Conservation (phyloP, 106 monocot genomes). For the Platanthera zijinensis region DNA sequence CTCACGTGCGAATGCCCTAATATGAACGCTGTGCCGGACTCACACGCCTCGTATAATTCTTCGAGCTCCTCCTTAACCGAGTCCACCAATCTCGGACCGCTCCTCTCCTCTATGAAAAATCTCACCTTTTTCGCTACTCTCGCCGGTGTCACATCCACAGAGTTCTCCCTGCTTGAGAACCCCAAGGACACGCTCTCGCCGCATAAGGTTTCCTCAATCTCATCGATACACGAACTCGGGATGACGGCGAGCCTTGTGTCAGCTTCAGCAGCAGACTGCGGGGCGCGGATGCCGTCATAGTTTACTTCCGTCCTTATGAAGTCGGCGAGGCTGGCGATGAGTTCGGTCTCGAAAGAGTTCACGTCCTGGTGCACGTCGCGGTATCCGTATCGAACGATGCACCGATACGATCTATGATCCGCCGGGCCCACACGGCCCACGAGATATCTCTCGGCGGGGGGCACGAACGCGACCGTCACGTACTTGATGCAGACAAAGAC, state of each 20-base stretch:
- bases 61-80: slow-evolving; percentile 33
- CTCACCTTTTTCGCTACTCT: slow-evolving; percentile 24
- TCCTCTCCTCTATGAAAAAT: slow-evolving; percentile 29
- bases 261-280: slow-evolving; percentile 2
- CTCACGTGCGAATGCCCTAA: slow-evolving; percentile 56
- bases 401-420: slow-evolving; percentile 49
- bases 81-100: slow-evolving; percentile 1
- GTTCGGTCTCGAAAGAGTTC: slow-evolving; percentile 58
- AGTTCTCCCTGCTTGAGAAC: slow-evolving; percentile 3
- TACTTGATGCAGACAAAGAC: slow-evolving; percentile 60
- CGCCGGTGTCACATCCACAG: slow-evolving; percentile 3
- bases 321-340: slow-evolving; percentile 36
- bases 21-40: slow-evolving; percentile 56
- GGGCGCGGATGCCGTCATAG: neutral
- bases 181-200: slow-evolving; percentile 12
- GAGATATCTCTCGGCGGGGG: slow-evolving; percentile 48
- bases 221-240: slow-evolving; percentile 13
- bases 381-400: slow-evolving; percentile 73
- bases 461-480: slow-evolving; percentile 46
- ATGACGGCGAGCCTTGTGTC: slow-evolving; percentile 25
- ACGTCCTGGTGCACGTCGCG: slow-evolving; percentile 69
- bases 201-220: slow-evolving; percentile 7
- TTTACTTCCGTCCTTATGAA: slow-evolving; percentile 35
- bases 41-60: slow-evolving; percentile 34
- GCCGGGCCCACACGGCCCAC: slow-evolving; percentile 51